Base-by-base conservation (phyloP, 2,329 filamentous ascomycete species). In the Sporothrix brunneoviolacea region DNA sequence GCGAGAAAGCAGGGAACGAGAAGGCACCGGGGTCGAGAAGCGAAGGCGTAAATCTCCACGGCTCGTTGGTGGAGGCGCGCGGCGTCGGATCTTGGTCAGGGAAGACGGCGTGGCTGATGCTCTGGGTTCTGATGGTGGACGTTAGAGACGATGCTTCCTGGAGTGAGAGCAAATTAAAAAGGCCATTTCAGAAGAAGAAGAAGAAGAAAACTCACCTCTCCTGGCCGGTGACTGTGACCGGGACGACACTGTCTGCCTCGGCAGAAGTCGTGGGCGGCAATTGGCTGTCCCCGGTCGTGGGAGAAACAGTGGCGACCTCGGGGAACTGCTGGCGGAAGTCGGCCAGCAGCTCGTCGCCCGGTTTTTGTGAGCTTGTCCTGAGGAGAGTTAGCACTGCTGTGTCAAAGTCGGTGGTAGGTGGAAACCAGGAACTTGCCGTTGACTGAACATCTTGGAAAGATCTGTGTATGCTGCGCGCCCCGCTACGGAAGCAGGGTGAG, bases 31-130 rank as follows among this genome's bases (percentile, higher is more conserved):
- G 83, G 63, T 97, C 91, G 63, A 97, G 78, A 51, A 95, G 74
- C 19, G 90, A 93, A 4, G 91, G 89, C 3, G 91, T 95, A 62
- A 95, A 90, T 58, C 86, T 80, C 83, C 91, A 93, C 59, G 79
- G 82, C 59, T 96, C 90, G 61, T 86, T 83, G 32, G 51, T 44
- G 37, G 85, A 79, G 16, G 83, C 86, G 64, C 86, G 81, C 5
- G 89, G 88, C 4, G 88, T 95, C 18, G 87, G 85, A 62, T 95
- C 89, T 61, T 86, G 80, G 67, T 93, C 86, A 65, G 71, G 69
- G 60, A 79, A 81, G 33, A 65, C 67, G 51, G 71, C 69, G 59
- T 70, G 70, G 53, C 57, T 60, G 48, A 68, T 54, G 54, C 54
- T 64, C 44, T 69, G 68, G 41, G 64, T 61, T 58, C 88, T 88